Percentiles rank a stretch among this genome's conserved stretches.
phyloP scores from a whole-genome alignment of 139 green algal genomes.

The Chlamydomonas schloesseri region DNA sequence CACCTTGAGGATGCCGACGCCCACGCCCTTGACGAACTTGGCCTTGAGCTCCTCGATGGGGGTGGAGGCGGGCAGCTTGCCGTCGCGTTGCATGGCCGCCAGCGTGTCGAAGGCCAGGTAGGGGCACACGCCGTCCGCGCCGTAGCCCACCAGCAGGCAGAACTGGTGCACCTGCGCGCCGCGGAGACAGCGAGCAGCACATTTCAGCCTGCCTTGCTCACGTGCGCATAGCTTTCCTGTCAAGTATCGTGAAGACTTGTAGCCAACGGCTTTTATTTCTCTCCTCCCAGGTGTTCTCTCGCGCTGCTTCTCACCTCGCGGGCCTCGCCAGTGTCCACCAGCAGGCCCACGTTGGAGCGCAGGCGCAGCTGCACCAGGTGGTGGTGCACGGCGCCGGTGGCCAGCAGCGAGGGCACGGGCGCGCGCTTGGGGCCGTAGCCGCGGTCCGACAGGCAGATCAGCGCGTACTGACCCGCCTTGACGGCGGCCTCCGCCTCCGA shows the following conservation, averaged over 20 bases:
- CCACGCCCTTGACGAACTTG: slow-evolving; percentile 85
- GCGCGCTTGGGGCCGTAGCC: slow-evolving; percentile 69
- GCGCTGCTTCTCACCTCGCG: slow-evolving; percentile 49
- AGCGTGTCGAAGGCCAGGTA: slow-evolving; percentile 95
- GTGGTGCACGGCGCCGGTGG: slow-evolving; percentile 91
- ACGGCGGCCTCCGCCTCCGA: slow-evolving; percentile 83
- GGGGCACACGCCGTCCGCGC: slow-evolving; percentile 93
- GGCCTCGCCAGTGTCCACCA: slow-evolving; percentile 88
- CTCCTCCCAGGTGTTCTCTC: too few species aligned
- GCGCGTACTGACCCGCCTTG: slow-evolving; percentile 74
- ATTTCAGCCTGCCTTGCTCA: not conserved
- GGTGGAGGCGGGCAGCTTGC: slow-evolving; percentile 69
- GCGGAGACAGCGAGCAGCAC: slow-evolving; percentile 25
- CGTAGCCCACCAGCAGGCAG: slow-evolving; percentile 93
- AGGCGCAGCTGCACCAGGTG: slow-evolving; percentile 80
- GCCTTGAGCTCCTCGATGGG: slow-evolving; percentile 70
- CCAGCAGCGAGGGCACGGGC: slow-evolving; percentile 87
- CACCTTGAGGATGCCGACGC: slow-evolving; percentile 77
- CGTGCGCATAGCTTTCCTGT: too few species aligned
- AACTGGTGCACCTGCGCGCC: slow-evolving; percentile 92
- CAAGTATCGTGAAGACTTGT: too few species aligned
- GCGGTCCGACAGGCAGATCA: slow-evolving; percentile 88
- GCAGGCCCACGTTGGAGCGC: slow-evolving; percentile 68
- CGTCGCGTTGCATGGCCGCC: slow-evolving; percentile 78
- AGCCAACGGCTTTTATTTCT: too few species aligned